phyloP scores from a whole-genome alignment of 371 early-diverging fungal genomes.

The Syncephalis fuscata region DNA sequence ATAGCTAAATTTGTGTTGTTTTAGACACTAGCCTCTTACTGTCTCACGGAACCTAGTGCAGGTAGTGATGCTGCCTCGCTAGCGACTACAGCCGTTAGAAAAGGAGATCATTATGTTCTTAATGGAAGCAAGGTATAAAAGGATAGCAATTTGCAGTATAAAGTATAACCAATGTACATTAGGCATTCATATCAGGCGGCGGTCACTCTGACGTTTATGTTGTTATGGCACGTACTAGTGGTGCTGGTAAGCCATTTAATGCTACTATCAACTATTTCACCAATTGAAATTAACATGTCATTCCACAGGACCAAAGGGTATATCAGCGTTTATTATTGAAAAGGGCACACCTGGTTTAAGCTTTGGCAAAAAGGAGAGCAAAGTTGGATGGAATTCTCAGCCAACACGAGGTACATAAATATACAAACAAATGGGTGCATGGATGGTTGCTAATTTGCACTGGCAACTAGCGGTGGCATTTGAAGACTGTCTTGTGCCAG shows the following conservation, averaged over 20 bases:
- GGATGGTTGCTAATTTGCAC: neutral
- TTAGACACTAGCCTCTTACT: constrained; percentile 29
- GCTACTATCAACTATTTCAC: too few relatives aligned
- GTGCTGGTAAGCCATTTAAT: constrained; percentile 6
- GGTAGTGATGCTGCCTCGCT: constrained; percentile 63
- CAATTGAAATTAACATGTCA: neutral
- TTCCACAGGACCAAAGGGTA: constrained; percentile 40
- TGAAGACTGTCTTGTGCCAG: constrained; percentile 35
- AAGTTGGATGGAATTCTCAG: constrained; percentile 45
- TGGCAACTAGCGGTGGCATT: constrained; percentile 20
- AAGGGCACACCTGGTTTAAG: constrained; percentile 30
- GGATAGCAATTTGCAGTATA: neutral
- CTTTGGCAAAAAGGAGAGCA: constrained; percentile 48
- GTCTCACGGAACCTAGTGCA: constrained; percentile 59
- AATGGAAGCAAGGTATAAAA: constrained; percentile 48
- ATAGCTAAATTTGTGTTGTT: neutral
- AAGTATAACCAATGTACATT: neutral
- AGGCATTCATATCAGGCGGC: constrained; percentile 45
- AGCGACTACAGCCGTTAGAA: constrained; percentile 41
- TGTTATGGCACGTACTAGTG: constrained; percentile 50
- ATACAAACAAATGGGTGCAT: neutral
- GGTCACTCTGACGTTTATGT: constrained; percentile 38
- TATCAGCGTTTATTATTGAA: constrained; percentile 35
- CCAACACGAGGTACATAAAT: constrained; percentile 17
- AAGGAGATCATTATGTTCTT: constrained; percentile 48